Evolutionary conservation across 129 eudicot species (phyloP).

Genomic region (Pittosporum tobira): DNA sequence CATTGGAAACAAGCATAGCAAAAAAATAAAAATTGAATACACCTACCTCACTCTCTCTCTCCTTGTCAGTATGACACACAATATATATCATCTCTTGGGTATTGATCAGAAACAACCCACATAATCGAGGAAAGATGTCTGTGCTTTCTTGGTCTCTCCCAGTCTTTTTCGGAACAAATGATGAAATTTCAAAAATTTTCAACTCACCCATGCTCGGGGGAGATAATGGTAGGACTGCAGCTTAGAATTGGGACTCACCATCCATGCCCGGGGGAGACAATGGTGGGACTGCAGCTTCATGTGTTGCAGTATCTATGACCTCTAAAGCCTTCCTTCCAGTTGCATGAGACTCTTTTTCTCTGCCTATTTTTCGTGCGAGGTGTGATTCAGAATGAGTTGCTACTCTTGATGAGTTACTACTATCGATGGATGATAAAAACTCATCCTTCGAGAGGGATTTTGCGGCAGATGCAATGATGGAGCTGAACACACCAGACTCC

Average conservation of each 20-base stretch:
- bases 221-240: slow-evolving; percentile 33
- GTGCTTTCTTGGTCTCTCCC: slow-evolving; percentile 14
- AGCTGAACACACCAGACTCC: slow-evolving; percentile 73
- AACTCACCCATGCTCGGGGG: slow-evolving; percentile 1
- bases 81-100: slow-evolving; percentile 62
- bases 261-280: slow-evolving; percentile 71
- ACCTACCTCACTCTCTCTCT: slow-evolving; percentile 14
- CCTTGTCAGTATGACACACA: slow-evolving; percentile 21
- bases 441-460: slow-evolving; percentile 48
- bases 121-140: slow-evolving; percentile 24
- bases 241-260: slow-evolving; percentile 23
- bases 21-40: too few relatives aligned
- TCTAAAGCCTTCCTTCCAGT: slow-evolving; percentile 60
- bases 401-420: slow-evolving; percentile 52
- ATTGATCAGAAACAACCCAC: slow-evolving; percentile 67
- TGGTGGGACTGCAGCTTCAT: slow-evolving; percentile 81
- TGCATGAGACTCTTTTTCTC: slow-evolving; percentile 39
- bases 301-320: slow-evolving; percentile 9
- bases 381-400: slow-evolving; percentile 26
- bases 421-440: slow-evolving; percentile 63
- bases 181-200: not conserved
- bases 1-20: too few relatives aligned
- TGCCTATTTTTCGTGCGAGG: slow-evolving; percentile 54
- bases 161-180: slow-evolving; percentile 1
- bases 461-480: slow-evolving; percentile 63